phyloP scores from a whole-genome alignment of 805 yeast species.

The Lipomyces mesembrius region DNA sequence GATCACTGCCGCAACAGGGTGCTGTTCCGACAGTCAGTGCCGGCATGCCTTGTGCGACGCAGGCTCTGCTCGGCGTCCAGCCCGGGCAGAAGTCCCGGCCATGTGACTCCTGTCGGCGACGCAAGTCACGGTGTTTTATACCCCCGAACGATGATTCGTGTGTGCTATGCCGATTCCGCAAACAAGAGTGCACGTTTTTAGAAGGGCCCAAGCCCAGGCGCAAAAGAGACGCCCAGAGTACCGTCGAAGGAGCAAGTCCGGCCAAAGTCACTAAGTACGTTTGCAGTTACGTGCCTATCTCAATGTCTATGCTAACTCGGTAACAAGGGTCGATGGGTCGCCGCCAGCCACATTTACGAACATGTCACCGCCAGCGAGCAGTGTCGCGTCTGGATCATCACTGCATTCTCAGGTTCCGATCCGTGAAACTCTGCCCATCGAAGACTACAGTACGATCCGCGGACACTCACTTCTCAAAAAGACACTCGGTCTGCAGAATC shows the following conservation, averaged over 20 bases:
- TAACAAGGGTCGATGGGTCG: constrained; percentile 14
- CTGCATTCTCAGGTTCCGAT: constrained; percentile 12
- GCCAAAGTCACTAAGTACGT: background rate
- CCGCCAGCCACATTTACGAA: background rate
- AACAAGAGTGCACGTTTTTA: constrained; percentile 79
- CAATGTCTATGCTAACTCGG: constrained; percentile 42
- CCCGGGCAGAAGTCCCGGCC: constrained; percentile 50
- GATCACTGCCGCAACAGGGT: constrained; percentile 5
- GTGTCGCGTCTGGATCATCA: background rate
- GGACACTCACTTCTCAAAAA: constrained; percentile 68
- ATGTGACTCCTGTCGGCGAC: constrained; percentile 82
- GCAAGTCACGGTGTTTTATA: constrained; percentile 78
- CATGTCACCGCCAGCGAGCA: constrained; percentile 10
- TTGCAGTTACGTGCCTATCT: background rate
- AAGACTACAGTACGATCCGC: constrained; percentile 67
- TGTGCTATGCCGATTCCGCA: constrained; percentile 77
- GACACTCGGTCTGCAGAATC: constrained; percentile 78
- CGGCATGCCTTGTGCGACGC: constrained; percentile 17
- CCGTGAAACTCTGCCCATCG: constrained; percentile 53
- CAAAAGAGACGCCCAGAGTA: constrained; percentile 40
- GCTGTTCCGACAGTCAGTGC: constrained; percentile 8
- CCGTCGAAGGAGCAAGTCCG: background rate
- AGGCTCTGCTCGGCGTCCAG: constrained; percentile 25
- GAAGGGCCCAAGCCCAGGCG: constrained; percentile 55
- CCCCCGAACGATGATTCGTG: constrained; percentile 56